Percentiles rank a stretch among this genome's conserved stretches.
These are phyloP conservation scores for Silene conica DNA, from an alignment of 148 eudicot species.

Conservation along the genomic window DNA sequence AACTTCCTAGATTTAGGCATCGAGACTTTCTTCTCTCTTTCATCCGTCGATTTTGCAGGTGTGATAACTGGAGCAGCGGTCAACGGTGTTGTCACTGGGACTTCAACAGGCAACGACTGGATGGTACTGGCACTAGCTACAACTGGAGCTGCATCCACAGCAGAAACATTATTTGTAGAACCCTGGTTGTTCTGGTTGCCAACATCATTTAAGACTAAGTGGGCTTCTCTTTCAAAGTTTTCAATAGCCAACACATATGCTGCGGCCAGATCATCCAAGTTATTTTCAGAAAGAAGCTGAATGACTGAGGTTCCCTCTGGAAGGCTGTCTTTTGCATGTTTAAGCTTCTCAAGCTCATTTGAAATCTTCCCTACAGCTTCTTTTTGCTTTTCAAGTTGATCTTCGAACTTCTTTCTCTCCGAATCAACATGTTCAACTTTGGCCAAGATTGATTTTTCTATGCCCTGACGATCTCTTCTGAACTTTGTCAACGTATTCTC, in stretches of 20 bases:
- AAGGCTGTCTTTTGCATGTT: slow-evolving; percentile 55
- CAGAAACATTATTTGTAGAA: slow-evolving; percentile 27
- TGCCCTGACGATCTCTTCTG: slow-evolving; percentile 41
- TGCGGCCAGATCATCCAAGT: slow-evolving; percentile 54
- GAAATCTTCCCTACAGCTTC: slow-evolving; percentile 45
- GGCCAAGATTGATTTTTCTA: slow-evolving; percentile 24
- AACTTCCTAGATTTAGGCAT: slow-evolving; percentile 50
- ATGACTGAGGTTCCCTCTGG: slow-evolving; percentile 60
- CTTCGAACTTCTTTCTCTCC: slow-evolving; percentile 50
- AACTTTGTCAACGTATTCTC: slow-evolving; percentile 48
- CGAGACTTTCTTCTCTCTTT: slow-evolving; percentile 40
- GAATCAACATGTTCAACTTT: slow-evolving; percentile 28
- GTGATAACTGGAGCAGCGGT: slow-evolving; percentile 30
- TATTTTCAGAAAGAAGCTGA: slow-evolving; percentile 50
- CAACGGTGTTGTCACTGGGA: slow-evolving; percentile 24
- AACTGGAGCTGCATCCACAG: slow-evolving; percentile 26
- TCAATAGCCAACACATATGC: slow-evolving; percentile 56
- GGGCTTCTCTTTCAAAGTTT: slow-evolving; percentile 58
- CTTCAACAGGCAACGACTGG: slow-evolving; percentile 20
- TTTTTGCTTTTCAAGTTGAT: slow-evolving; percentile 58
- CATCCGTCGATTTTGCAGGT: slow-evolving; percentile 40
- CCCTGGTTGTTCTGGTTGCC: slow-evolving; percentile 30
- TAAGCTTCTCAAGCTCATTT: slow-evolving; percentile 76
- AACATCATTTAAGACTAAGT: slow-evolving; percentile 37
- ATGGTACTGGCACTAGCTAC: slow-evolving; percentile 20